Conservation (phyloP, 768 basidiomycete genomes). For the Mycena vulgaris region DNA sequence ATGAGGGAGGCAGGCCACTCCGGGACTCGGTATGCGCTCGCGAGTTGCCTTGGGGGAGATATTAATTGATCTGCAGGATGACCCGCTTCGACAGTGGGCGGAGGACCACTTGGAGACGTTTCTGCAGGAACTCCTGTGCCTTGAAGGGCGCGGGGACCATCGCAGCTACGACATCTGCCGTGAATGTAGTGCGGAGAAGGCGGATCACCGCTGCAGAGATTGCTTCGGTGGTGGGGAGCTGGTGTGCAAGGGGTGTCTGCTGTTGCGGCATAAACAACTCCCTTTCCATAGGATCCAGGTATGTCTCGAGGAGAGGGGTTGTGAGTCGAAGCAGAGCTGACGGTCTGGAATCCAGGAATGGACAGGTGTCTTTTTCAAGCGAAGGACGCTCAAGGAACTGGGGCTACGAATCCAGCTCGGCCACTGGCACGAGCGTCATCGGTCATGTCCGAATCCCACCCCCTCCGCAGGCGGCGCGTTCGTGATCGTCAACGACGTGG, state of each 20-base stretch:
- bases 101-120: no score
- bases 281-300: conserved; percentile 39
- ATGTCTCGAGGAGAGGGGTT: background rate
- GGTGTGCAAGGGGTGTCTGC: conserved; percentile 22
- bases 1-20: no score
- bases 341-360: no score
- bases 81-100: no score
- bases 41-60: no score
- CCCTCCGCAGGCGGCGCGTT: conserved; percentile 21
- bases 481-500: conserved; percentile 28
- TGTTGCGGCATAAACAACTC: conserved; percentile 1
- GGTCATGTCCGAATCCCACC: background rate
- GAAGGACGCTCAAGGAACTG: conserved; percentile 13
- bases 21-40: no score
- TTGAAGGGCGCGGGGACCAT: conserved; percentile 1
- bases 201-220: conserved; percentile 28
- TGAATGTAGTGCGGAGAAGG: background rate
- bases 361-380: conserved; percentile 23
- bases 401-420: conserved; percentile 39
- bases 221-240: conserved; percentile 26
- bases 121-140: no score
- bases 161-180: background rate
- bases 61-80: no score
- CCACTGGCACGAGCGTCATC: conserved; percentile 12
- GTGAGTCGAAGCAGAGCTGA: no score